Percentiles rank a stretch among this genome's conserved stretches.
Conservation (phyloP, 2,329 filamentous ascomycete genomes). For the Ramularia collo-cygni region DNA sequence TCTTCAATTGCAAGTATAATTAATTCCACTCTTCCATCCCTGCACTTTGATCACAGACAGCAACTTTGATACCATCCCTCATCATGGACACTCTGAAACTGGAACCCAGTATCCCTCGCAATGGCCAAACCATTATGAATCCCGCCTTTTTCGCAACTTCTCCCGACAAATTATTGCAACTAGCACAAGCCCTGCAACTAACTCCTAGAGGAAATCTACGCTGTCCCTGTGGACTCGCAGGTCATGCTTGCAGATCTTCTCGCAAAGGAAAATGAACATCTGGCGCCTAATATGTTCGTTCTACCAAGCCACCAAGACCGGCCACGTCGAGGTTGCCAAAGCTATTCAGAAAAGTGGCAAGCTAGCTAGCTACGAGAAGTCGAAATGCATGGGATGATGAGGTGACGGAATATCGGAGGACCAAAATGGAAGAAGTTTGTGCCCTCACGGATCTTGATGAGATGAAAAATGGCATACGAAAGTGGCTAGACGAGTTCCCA, state of each 20-base stretch:
- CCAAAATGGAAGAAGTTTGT: slow-evolving; percentile 3
- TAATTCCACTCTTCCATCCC: no score
- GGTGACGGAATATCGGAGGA: neutral
- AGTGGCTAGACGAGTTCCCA: slow-evolving; percentile 4
- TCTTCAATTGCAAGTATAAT: no score
- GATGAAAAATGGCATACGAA: neutral
- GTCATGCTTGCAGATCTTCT: slow-evolving; percentile 2
- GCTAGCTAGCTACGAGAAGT: neutral
- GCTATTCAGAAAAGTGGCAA: slow-evolving; percentile 3
- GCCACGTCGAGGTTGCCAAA: slow-evolving; percentile 6
- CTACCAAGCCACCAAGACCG: slow-evolving; percentile 7
- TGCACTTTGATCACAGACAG: no score
- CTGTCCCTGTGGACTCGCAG: slow-evolving; percentile 4
- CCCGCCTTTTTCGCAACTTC: slow-evolving; percentile 1
- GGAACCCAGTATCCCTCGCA: slow-evolving; percentile 1
- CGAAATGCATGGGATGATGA: neutral
- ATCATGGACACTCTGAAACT: no score
- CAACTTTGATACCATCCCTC: no score
- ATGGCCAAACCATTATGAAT: slow-evolving; percentile 4
- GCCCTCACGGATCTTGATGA: slow-evolving; percentile 1
- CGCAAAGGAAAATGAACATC: slow-evolving; percentile 5
- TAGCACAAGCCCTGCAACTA: slow-evolving; percentile 4
- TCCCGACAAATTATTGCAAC: neutral
- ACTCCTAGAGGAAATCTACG: slow-evolving; percentile 5
- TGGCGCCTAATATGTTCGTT: slow-evolving; percentile 7